Conservation (phyloP, 176 grass and related monocot species). For the Oryza australiensis region DNA sequence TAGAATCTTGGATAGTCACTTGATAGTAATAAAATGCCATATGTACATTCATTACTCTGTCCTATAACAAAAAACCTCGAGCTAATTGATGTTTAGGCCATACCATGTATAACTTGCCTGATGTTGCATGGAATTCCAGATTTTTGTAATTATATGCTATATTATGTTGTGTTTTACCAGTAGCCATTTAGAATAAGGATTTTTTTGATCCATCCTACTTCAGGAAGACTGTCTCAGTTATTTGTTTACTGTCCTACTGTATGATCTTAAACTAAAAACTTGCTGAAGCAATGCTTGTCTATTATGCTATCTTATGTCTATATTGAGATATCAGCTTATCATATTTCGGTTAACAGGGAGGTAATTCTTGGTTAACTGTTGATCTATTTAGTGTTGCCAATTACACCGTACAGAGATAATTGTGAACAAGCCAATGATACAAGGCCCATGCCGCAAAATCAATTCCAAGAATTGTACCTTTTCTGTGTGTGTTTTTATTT, state of each 20-base stretch:
- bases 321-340: background rate
- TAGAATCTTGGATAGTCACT: background rate
- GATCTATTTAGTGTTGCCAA: background rate
- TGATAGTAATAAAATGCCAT: constrained; percentile 1
- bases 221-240: background rate
- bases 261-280: constrained; percentile 1
- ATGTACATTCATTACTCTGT: constrained; percentile 4
- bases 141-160: constrained; percentile 11
- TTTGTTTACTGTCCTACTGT: background rate
- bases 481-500: constrained; percentile 10
- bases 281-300: background rate
- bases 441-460: too few relatives aligned
- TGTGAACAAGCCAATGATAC: too few relatives aligned
- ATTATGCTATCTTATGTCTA: background rate
- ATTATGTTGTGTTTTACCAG: background rate
- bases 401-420: too few relatives aligned
- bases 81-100: background rate
- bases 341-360: constrained; percentile 2
- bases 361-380: constrained; percentile 10
- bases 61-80: background rate
- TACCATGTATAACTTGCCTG: background rate
- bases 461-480: background rate
- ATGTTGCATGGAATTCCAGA: background rate
- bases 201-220: background rate
- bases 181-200: constrained; percentile 12